Evolutionary conservation across 148 eudicot species (phyloP).

Genomic region (Fagopyrum homotropicum): DNA sequence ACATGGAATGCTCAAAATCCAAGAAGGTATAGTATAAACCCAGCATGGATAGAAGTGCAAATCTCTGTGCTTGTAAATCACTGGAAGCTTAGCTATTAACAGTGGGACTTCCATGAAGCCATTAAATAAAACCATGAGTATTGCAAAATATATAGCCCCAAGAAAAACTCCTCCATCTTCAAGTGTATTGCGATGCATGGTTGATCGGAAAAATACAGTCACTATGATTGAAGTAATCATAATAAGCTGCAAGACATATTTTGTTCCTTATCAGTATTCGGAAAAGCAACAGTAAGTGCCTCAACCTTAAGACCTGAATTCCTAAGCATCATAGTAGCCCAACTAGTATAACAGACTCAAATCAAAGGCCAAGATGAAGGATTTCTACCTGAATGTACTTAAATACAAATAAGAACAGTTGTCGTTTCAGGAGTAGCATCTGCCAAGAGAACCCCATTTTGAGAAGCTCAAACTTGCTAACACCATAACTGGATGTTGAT

Average conservation of each 20-base stretch:
- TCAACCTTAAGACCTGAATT: neutral
- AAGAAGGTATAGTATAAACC: slow-evolving; percentile 85
- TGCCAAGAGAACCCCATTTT: slow-evolving; percentile 81
- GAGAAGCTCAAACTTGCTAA: slow-evolving; percentile 55
- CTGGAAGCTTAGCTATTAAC: slow-evolving; percentile 87
- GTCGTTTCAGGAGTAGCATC: slow-evolving; percentile 68
- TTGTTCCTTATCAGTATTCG: slow-evolving; percentile 20
- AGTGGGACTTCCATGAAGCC: slow-evolving; percentile 95
- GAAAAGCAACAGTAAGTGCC: slow-evolving; percentile 6
- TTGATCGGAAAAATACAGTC: slow-evolving; percentile 86
- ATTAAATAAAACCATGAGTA: slow-evolving; percentile 84
- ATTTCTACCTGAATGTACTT: slow-evolving; percentile 61
- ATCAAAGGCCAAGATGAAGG: neutral
- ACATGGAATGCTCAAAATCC: slow-evolving; percentile 79
- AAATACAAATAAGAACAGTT: slow-evolving; percentile 62
- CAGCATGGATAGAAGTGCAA: slow-evolving; percentile 87
- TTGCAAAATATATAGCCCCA: slow-evolving; percentile 84
- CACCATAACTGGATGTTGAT: slow-evolving; percentile 71
- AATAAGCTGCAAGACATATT: slow-evolving; percentile 61
- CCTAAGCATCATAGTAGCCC: neutral
- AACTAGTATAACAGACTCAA: neutral
- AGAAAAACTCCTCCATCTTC: slow-evolving; percentile 74
- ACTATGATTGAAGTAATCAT: slow-evolving; percentile 52
- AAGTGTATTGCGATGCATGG: slow-evolving; percentile 72
- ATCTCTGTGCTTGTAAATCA: slow-evolving; percentile 90